These are phyloP conservation scores for Triadica sebifera DNA, from an alignment of 345 rosid genomes.

Conservation along the genomic window DNA sequence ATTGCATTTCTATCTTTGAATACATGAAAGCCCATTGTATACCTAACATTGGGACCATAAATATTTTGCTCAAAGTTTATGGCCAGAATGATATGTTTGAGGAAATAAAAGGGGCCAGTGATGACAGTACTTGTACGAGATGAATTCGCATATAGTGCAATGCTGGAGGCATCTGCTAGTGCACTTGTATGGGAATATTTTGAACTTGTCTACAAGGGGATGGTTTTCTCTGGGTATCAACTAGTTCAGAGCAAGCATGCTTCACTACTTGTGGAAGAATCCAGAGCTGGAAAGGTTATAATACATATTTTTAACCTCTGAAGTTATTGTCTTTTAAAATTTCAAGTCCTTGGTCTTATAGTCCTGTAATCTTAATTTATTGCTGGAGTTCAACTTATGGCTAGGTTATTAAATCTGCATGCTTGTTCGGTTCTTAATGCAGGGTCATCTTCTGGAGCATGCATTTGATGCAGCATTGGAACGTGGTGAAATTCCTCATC, in stretches of 20 bases:
- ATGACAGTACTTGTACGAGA: constrained; percentile 44
- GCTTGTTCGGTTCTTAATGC: constrained; percentile 30
- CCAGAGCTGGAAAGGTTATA: constrained; percentile 80
- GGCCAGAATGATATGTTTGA: constrained; percentile 80
- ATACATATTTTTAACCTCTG: not conserved
- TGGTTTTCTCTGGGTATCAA: constrained; percentile 65
- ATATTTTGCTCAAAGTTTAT: constrained; percentile 76
- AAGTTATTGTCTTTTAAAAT: not conserved
- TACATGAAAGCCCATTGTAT: constrained; percentile 62
- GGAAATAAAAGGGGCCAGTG: constrained; percentile 38
- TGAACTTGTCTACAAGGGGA: constrained; percentile 75
- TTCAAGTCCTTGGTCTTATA: not conserved
- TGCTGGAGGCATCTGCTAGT: constrained; percentile 85
- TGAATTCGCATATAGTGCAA: constrained; percentile 63
- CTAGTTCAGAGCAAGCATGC: constrained; percentile 66
- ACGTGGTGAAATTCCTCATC: constrained; percentile 77
- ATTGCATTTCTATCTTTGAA: constrained; percentile 65
- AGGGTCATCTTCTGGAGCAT: constrained; percentile 80
- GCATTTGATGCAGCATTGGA: constrained; percentile 75
- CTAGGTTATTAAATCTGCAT: constrained; percentile 1
- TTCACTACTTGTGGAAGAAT: constrained; percentile 62
- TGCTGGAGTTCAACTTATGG: not conserved
- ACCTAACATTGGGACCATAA: constrained; percentile 86
- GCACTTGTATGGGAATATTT: constrained; percentile 91
- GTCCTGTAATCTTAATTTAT: not conserved